Evolutionary conservation across 768 basidiomycete genomes (phyloP).

Genomic region (Leccinum longicurvipes): DNA sequence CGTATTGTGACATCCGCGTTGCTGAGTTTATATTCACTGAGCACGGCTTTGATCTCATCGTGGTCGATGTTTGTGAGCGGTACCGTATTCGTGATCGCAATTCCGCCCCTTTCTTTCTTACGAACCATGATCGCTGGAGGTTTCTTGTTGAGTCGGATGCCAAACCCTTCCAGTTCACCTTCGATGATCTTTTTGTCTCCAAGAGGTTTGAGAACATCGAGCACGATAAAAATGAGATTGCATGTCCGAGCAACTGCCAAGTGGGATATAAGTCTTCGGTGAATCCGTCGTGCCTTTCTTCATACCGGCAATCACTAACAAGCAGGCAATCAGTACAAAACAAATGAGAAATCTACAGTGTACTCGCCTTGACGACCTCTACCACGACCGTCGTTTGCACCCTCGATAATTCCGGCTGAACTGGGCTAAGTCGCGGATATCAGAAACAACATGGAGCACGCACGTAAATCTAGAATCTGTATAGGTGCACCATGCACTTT

Average conservation of each 20-base stretch:
- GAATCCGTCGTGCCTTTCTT: neutral
- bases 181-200: slow-evolving; percentile 93
- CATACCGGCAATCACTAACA: slow-evolving; percentile 73
- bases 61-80: slow-evolving; percentile 94
- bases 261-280: slow-evolving; percentile 2
- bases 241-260: slow-evolving; percentile 89
- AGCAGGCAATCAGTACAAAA: slow-evolving; percentile 9
- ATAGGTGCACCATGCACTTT: slow-evolving; percentile 96
- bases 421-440: slow-evolving; percentile 14
- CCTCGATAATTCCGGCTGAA: slow-evolving; percentile 94
- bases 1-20: slow-evolving; percentile 93
- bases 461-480: slow-evolving; percentile 90
- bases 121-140: slow-evolving; percentile 84
- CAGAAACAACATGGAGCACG: slow-evolving; percentile 27
- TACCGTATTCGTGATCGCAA: slow-evolving; percentile 95
- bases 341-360: slow-evolving; percentile 14
- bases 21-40: slow-evolving; percentile 88
- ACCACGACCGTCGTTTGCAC: slow-evolving; percentile 94
- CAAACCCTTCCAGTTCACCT: slow-evolving; percentile 94
- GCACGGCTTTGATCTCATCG: slow-evolving; percentile 92
- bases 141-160: slow-evolving; percentile 92
- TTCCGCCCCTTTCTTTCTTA: slow-evolving; percentile 85
- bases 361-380: slow-evolving; percentile 87
- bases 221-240: slow-evolving; percentile 96
- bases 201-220: slow-evolving; percentile 97